Base-by-base conservation (phyloP, 176 grass and related monocot species). In the Carex littledalei region DNA sequence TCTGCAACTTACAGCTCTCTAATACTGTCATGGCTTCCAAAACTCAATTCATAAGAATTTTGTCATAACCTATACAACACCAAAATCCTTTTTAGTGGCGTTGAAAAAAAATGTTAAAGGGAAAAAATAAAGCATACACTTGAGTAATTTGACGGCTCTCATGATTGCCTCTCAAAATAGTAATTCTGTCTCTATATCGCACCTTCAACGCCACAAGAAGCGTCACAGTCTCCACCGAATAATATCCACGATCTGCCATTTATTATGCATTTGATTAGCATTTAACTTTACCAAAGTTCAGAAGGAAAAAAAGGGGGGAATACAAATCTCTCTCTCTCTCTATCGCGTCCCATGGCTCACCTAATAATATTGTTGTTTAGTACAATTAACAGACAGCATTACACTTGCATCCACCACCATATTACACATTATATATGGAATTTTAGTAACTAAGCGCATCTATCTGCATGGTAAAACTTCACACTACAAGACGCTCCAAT, bases 91-190 rank as follows among this genome's bases (percentile, higher is more conserved):
- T 18, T 66, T 20, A 22, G 55, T 10, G 26, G 22, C 2, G 41
- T 29, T 15, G 70, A 75, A 78, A 21, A 43, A 24, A 74, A 39
- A 37, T 84, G 24, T 56, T 76, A 16, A 85, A 11, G 20, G 20
- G 0, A 37, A 49, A 78, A 68, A 41, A 85, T 11, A 41, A 68
- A 58, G 89, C 92, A 91, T 91, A 97, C 94, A 97, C 94, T 97
- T 97, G 94, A 47, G 92, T 97, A 76, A 97, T 97, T 94, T 97
- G 94, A 76, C 92, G 88, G 88, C 94, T 97, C 89, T 94, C 94
- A 87, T 94, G 94, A 88, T 97, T 97, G 72, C 94, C 94, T 91
- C 94, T 91, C 84, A 97, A 87, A 84, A 97, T 97, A 78, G 94
- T 97, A 90, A 97, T 97, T 91, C 94, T 91, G 78, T 97, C 94